Percentiles rank a stretch among this genome's conserved stretches.
Conservation (phyloP, 169 alveolate genomes). For the Plasmodium relictum region DNA sequence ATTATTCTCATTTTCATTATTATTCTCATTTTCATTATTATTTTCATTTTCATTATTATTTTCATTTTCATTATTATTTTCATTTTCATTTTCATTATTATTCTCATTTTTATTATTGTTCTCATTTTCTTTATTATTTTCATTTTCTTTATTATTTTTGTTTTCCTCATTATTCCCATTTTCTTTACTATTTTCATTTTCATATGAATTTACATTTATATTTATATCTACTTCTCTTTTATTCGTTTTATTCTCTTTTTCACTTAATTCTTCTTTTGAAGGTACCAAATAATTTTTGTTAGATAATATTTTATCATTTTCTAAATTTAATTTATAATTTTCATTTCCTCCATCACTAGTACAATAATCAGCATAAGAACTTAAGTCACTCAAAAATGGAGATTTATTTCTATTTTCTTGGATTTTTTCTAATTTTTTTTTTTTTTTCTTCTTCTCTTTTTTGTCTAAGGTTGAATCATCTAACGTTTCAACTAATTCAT, state of each 20-base stretch:
- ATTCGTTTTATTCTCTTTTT: background rate
- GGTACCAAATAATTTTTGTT: background rate
- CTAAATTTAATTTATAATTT: slow-evolving; percentile 1
- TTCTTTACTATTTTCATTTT: background rate
- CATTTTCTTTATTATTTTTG: background rate
- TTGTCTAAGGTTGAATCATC: background rate
- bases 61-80: background rate
- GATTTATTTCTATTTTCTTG: slow-evolving; percentile 39
- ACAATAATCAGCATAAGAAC: slow-evolving; percentile 64
- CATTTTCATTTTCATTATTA: background rate
- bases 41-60: background rate
- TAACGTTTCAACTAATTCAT: background rate
- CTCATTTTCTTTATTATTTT: background rate
- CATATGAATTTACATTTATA: background rate
- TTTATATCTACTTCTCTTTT: background rate
- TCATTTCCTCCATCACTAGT: slow-evolving; percentile 53
- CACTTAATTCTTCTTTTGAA: background rate
- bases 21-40: background rate
- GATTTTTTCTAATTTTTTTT: slow-evolving; percentile 9
- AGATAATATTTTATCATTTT: background rate
- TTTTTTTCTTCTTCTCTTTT: background rate
- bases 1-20: background rate
- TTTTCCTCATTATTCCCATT: background rate
- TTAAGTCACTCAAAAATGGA: slow-evolving; percentile 72
- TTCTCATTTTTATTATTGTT: background rate